phyloP scores from a whole-genome alignment of 2,329 filamentous ascomycete genomes.

The Alternaria brassicae region DNA sequence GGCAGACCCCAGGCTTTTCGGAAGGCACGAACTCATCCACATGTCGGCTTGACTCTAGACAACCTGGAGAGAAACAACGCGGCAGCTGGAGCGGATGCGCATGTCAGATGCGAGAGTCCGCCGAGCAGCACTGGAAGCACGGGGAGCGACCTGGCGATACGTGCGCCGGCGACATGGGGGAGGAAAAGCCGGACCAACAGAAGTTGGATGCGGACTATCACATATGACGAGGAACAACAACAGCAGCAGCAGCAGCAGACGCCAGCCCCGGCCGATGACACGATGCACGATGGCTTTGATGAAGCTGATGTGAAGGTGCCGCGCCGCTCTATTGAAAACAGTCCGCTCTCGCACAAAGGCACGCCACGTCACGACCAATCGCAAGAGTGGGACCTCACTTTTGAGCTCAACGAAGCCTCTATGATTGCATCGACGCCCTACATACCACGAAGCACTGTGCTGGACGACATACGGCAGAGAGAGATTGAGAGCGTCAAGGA shows the following conservation, averaged over 20 bases:
- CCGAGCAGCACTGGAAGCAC: conserved; percentile 48
- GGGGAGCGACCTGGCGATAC: conserved; percentile 53
- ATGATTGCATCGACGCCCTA: conserved; percentile 58
- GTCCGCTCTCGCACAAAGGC: conserved; percentile 51
- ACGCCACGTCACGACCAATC: conserved; percentile 35
- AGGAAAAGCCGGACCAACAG: conserved; percentile 51
- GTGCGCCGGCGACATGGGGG: conserved; percentile 57
- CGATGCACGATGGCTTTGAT: conserved; percentile 16
- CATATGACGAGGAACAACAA: conserved; percentile 32
- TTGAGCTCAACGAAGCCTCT: conserved; percentile 56
- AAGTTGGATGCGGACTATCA: conserved; percentile 55
- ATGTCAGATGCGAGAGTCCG: conserved; percentile 34
- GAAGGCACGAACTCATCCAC: conserved; percentile 52
- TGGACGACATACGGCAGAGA: conserved; percentile 54
- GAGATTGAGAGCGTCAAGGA: conserved; percentile 52
- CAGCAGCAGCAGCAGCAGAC: conserved; percentile 18
- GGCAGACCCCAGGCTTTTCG: conserved; percentile 50
- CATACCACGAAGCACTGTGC: conserved; percentile 49
- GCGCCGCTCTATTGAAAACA: conserved; percentile 52
- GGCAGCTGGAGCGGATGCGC: conserved; percentile 18
- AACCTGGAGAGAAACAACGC: conserved; percentile 52
- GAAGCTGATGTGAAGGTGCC: conserved; percentile 46
- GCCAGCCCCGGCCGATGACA: conserved; percentile 26
- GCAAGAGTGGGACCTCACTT: conserved; percentile 47
- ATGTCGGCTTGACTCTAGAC: conserved; percentile 52